These are phyloP conservation scores for Thielaviopsis populi DNA, from an alignment of 2,329 filamentous ascomycete species.

Conservation along the genomic window DNA sequence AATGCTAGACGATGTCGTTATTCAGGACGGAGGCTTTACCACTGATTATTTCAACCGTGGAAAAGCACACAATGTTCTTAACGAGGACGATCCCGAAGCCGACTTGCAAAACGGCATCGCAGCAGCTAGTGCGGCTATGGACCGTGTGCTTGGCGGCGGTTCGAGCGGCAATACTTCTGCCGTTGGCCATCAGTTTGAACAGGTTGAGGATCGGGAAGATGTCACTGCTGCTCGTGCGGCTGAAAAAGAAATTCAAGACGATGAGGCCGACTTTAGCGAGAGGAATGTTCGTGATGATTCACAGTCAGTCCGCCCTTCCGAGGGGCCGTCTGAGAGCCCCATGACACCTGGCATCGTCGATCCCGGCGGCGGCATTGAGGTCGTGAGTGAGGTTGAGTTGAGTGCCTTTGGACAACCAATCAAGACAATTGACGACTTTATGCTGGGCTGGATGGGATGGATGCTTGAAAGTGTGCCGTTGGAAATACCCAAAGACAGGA, in stretches of 20 bases:
- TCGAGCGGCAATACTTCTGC: conserved; percentile 36
- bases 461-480: conserved; percentile 43
- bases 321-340: conserved; percentile 5
- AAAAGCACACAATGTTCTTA: conserved; percentile 27
- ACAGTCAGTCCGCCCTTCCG: background rate
- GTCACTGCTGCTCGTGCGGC: conserved; percentile 75
- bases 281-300: conserved; percentile 19
- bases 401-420: conserved; percentile 46
- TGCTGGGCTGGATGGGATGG: conserved; percentile 53
- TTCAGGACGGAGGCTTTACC: conserved; percentile 95
- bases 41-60: conserved; percentile 84
- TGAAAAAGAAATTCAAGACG: conserved; percentile 74
- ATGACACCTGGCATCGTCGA: conserved; percentile 17
- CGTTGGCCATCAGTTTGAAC: conserved; percentile 68
- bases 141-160: conserved; percentile 53
- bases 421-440: conserved; percentile 57
- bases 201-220: conserved; percentile 86
- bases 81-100: conserved; percentile 13
- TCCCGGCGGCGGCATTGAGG: conserved; percentile 21
- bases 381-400: conserved; percentile 31
- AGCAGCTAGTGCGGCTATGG: conserved; percentile 63
- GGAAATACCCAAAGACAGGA: conserved; percentile 50
- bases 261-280: conserved; percentile 73
- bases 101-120: conserved; percentile 45
- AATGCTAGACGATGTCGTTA: conserved; percentile 94